Base-by-base conservation (phyloP, 805 yeast genomes). In the Wickerhamiella bombiphila region DNA sequence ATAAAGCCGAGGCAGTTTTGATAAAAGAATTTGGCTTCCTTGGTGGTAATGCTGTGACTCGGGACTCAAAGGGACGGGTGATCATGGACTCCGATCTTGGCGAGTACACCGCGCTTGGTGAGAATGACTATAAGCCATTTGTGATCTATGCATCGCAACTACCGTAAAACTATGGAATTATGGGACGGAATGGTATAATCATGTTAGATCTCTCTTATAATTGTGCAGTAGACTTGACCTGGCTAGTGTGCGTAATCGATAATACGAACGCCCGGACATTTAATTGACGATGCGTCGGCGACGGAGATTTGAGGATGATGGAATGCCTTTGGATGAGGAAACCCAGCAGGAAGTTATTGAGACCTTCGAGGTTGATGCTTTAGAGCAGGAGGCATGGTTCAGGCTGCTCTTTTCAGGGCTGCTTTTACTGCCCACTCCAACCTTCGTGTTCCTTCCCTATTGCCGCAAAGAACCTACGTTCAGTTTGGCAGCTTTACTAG, bases 41-140 rank as follows among this genome's bases (percentile, higher is more conserved):
- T 40, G 94, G 93, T 25, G 97, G 97, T 22, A 80, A 76, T 51
- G 94, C 94, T 0, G 80, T 81, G 52, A 63, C 69, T 24, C 66
- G 66, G 41, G 85, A 79, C 54, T 71, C 70, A 48, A 66, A 69
- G 50, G 86, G 86, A 35, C 71, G 68, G 47, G 63, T 76, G 34
- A 66, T 71, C 45, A 50, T 50, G n/a, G 74, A 76, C 50, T 82
- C 77, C 54, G 74, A 72, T 33, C 67, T 88, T 51, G 72, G 76
- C 48, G 97, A 88, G 57, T 91, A 81, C 58, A 88, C 95, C 8
- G 74, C 93, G 2, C 63, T 91, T 51, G 95, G 85, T 35, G 98
- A 91, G 59, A 74, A 88, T 21, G 96, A 88, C 41, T 88, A 88
- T 58, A 94, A 88, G 61, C 97, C 97, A 37, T 91, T 91, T 62